These are phyloP conservation scores for Pontederia paniculata DNA, from an alignment of 176 grass and related monocot genomes.

Conservation along the genomic window DNA sequence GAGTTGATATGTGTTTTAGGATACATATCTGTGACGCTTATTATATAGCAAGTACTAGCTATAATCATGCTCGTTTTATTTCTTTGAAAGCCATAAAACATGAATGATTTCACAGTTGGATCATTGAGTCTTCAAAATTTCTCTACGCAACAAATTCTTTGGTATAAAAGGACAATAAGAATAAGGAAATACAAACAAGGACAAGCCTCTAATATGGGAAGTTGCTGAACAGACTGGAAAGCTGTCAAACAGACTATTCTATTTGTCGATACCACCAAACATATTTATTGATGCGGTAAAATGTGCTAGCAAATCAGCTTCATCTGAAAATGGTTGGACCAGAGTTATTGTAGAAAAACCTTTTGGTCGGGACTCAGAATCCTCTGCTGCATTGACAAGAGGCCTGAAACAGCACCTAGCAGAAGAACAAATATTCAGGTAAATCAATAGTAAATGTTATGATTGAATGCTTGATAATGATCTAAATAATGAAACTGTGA, in stretches of 20 bases:
- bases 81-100: too few relatives aligned
- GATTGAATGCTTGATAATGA: not conserved
- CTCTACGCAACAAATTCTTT: too few relatives aligned
- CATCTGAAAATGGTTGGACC: conserved; percentile 83
- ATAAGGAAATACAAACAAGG: too few relatives aligned
- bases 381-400: conserved; percentile 81
- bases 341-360: conserved; percentile 99
- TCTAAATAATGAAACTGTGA: not conserved
- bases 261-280: conserved; percentile 97
- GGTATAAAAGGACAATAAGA: too few relatives aligned
- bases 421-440: conserved; percentile 99
- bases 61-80: too few relatives aligned
- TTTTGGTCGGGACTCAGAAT: conserved; percentile 84
- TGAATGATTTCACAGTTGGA: too few relatives aligned
- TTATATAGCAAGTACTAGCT: too few relatives aligned
- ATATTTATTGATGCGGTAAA: conserved; percentile 98
- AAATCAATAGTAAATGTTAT: not conserved
- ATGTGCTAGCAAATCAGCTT: conserved; percentile 76
- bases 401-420: conserved; percentile 79
- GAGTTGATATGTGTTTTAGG: not conserved
- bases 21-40: too few relatives aligned
- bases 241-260: conserved; percentile 80
- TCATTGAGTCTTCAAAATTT: too few relatives aligned
- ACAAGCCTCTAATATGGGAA: not conserved
- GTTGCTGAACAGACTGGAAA: conserved; percentile 51